These are phyloP conservation scores for Porogramme epimiltina DNA, from an alignment of 1,284 basidiomycete species.

Conservation along the genomic window DNA sequence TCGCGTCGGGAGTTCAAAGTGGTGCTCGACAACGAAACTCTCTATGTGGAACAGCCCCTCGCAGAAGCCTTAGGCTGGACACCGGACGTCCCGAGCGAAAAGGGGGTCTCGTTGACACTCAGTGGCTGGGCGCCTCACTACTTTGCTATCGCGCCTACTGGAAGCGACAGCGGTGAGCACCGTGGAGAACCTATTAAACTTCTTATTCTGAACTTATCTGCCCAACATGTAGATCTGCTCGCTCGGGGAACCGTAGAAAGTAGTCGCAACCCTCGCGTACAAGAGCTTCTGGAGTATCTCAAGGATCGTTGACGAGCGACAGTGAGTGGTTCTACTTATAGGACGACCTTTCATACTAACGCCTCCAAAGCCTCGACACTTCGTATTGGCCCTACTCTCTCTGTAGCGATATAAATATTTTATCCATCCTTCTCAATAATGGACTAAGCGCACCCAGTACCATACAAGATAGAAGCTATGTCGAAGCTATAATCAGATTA, in stretches of 20 bases:
- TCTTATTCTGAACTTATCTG: neutral
- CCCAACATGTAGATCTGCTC: constrained; percentile 8
- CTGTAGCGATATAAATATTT: too few relatives aligned
- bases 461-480: too few relatives aligned
- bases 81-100: neutral
- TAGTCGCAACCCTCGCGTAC: constrained; percentile 11
- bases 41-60: constrained; percentile 24
- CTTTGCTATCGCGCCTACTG: constrained; percentile 25
- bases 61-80: constrained; percentile 28
- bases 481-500: too few relatives aligned
- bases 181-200: too few relatives aligned
- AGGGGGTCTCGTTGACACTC: constrained; percentile 20
- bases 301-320: constrained; percentile 16
- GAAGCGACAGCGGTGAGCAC: constrained; percentile 26
- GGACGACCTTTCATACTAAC: too few relatives aligned
- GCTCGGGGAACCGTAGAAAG: constrained; percentile 17
- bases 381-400: too few relatives aligned
- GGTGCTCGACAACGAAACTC: constrained; percentile 25
- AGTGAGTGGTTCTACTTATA: too few relatives aligned
- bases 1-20: constrained; percentile 22
- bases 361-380: too few relatives aligned
- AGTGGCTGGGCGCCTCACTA: constrained; percentile 26
- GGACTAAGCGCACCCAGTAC: too few relatives aligned
- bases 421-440: too few relatives aligned
- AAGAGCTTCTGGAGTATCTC: constrained; percentile 14